These are phyloP conservation scores for Solanum sejunctum DNA, from an alignment of 257 asterid species.

Conservation along the genomic window DNA sequence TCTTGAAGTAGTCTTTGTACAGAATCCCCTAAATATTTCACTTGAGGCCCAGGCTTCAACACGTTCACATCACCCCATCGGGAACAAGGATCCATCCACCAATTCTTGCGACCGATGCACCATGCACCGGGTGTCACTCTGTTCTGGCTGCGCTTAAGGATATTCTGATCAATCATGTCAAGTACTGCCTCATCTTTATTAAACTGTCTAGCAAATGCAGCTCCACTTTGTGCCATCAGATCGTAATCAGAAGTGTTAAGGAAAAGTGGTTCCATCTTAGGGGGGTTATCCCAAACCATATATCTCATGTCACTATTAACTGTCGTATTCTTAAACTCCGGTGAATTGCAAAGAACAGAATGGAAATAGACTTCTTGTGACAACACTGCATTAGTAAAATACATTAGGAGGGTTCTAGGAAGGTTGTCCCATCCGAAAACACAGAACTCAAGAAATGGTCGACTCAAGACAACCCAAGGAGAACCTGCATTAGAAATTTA, in stretches of 20 bases:
- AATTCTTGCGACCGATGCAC: slow-evolving; percentile 59
- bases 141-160: slow-evolving; percentile 60
- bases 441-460: slow-evolving; percentile 81
- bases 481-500: slow-evolving; percentile 47
- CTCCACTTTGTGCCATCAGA: slow-evolving; percentile 64
- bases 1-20: slow-evolving; percentile 37
- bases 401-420: slow-evolving; percentile 89
- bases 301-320: slow-evolving; percentile 83
- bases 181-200: slow-evolving; percentile 44
- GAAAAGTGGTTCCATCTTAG: slow-evolving; percentile 86
- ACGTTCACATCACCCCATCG: slow-evolving; percentile 81
- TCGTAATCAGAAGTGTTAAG: slow-evolving; percentile 49
- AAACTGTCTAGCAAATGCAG: slow-evolving; percentile 90
- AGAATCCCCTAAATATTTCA: slow-evolving; percentile 35
- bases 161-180: slow-evolving; percentile 60
- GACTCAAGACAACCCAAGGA: slow-evolving; percentile 85
- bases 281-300: slow-evolving; percentile 91
- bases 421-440: slow-evolving; percentile 94
- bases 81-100: slow-evolving; percentile 82
- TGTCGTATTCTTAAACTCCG: slow-evolving; percentile 62
- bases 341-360: slow-evolving; percentile 74
- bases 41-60: slow-evolving; percentile 55
- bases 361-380: slow-evolving; percentile 94
- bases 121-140: slow-evolving; percentile 86
- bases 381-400: slow-evolving; percentile 49